Evolutionary conservation across 2,329 filamentous ascomycete genomes (phyloP).

Genomic region (Nannizziopsis barbatae): DNA sequence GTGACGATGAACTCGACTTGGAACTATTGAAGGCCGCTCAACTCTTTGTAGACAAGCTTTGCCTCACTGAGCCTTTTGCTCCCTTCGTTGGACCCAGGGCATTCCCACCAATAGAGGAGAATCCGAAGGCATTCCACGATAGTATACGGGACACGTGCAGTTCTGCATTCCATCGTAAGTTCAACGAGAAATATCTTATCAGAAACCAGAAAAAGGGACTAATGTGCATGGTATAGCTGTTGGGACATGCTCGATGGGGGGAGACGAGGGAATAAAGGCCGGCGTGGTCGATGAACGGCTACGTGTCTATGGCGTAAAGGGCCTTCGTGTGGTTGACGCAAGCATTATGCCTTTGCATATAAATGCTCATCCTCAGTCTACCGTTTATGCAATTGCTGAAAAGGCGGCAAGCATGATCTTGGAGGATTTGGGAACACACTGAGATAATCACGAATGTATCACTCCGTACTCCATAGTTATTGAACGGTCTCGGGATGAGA

Average conservation of each 20-base stretch:
- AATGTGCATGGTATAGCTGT: slow-evolving; percentile 11
- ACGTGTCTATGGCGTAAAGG: slow-evolving; percentile 17
- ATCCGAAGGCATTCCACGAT: slow-evolving; percentile 19
- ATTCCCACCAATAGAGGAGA: slow-evolving; percentile 20
- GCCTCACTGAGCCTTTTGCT: slow-evolving; percentile 28
- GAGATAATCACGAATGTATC: too few species aligned
- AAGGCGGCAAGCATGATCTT: slow-evolving; percentile 19
- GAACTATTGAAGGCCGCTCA: slow-evolving; percentile 35
- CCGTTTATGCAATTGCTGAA: slow-evolving; percentile 29
- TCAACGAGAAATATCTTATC: not conserved
- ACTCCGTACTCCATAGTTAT: not conserved
- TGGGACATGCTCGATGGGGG: slow-evolving; percentile 38
- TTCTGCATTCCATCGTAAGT: slow-evolving; percentile 31
- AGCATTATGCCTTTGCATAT: slow-evolving; percentile 26
- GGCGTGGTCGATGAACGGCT: slow-evolving; percentile 19
- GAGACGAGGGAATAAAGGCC: slow-evolving; percentile 4
- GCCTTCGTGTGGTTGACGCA: slow-evolving; percentile 27
- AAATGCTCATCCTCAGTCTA: slow-evolving; percentile 24
- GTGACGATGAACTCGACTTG: slow-evolving; percentile 36
- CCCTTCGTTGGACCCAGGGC: slow-evolving; percentile 28
- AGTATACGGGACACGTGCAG: slow-evolving; percentile 31
- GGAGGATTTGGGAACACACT: not conserved
- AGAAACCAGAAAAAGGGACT: not conserved
- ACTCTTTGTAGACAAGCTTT: slow-evolving; percentile 33
- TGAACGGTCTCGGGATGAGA: not conserved